Base-by-base conservation (phyloP, 306 rosid species). In the Quercus alba region DNA sequence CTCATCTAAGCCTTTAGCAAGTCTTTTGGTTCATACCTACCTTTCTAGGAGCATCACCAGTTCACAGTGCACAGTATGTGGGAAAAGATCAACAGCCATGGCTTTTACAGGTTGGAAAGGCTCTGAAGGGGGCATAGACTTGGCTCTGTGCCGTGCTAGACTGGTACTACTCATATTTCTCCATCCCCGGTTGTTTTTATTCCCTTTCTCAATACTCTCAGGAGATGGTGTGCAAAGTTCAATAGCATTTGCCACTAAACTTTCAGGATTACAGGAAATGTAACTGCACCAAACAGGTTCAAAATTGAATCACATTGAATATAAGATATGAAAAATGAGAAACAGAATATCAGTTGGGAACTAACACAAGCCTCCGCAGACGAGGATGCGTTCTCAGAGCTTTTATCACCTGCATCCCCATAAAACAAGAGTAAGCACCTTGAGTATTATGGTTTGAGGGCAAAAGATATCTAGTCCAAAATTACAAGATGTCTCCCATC, bases 211-310 rank as follows among this genome's bases (percentile, higher is more conserved):
- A 12, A 77, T 72, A 81, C 84, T 86, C 74, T 52, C 73, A 15
- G 94, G 87, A 38, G 99, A 93, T 21, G 99, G 99, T 1, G 98
- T 90, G 81, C 98, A 95, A 57, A 95, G 97, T 83, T 95, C 98
- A 25, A 95, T 93, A 19, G 99, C 94, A 87, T 95, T 95, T 74
- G 99, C 98, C 81, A 93, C 97, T 85, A 95, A 85, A 76, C 86
- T 93, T 71, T 93, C 99, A 56, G 99, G 98, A 86, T 93, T 95
- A 81, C 98, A 95, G 75, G 99, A 95, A 86, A 95, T 95, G 85
- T 95, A 95, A 71, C 99, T 95, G 88, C 85, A 91, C 80, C 85
- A 78, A 78, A 84, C 61, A 55, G 52, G 64, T 31, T 14, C 64
- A 74, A 38, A 78, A 63, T 89, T 70, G 82, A 80, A 73, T 84